These are phyloP conservation scores for Wickerhamomyces kurtzmanii DNA, from an alignment of 805 yeast genomes.

Conservation along the genomic window DNA sequence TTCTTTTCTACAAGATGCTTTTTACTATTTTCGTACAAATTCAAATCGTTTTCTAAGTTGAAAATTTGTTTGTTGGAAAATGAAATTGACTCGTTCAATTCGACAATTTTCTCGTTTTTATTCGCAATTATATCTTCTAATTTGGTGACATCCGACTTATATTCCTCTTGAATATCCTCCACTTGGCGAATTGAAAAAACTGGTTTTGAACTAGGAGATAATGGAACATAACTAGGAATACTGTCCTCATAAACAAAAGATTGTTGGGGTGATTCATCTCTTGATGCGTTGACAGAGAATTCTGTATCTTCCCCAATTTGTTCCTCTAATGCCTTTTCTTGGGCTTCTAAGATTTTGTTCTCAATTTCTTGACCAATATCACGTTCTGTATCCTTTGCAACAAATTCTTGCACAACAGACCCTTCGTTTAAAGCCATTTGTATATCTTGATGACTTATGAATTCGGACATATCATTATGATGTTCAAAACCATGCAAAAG, in stretches of 20 bases:
- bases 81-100: conserved; percentile 9
- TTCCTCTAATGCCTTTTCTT: not conserved
- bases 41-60: conserved; percentile 11
- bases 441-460: conserved; percentile 24
- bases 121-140: conserved; percentile 10
- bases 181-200: conserved; percentile 17
- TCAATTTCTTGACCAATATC: conserved; percentile 12
- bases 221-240: not conserved
- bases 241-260: not conserved
- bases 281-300: too few species aligned
- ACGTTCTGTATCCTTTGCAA: conserved; percentile 17
- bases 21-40: conserved; percentile 9
- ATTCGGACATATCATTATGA: conserved; percentile 21
- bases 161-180: conserved; percentile 16
- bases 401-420: conserved; percentile 21
- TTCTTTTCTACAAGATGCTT: conserved; percentile 10
- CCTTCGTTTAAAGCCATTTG: conserved; percentile 22
- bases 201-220: conserved; percentile 15
- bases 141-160: conserved; percentile 11
- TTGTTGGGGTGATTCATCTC: conserved; percentile 3
- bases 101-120: conserved; percentile 7
- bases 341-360: conserved; percentile 1
- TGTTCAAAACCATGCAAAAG: not conserved
- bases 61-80: conserved; percentile 8
- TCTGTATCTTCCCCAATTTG: too few species aligned